A percentile compares a stretch with the other conserved stretches of the same genome.
Conservation (phyloP, 805 yeast species). For the Pichia cabralensis region DNA sequence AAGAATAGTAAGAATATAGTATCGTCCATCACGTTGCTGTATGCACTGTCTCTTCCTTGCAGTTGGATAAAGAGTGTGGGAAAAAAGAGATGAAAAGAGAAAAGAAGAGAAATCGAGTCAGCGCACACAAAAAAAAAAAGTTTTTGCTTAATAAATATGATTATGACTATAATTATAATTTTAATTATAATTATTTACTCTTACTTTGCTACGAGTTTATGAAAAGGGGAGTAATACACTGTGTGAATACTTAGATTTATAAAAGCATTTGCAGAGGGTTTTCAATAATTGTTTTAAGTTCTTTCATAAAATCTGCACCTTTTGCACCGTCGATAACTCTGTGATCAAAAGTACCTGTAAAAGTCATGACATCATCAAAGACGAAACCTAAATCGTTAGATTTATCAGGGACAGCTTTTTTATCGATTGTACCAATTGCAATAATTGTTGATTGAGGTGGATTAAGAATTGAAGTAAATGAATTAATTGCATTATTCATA, state of each 20-base stretch:
- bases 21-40: background rate
- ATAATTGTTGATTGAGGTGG: constrained; percentile 94
- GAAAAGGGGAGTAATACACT: no score
- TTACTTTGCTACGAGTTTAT: no score
- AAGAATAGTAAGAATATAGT: constrained; percentile 1
- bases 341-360: constrained; percentile 97
- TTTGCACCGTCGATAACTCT: constrained; percentile 94
- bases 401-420: constrained; percentile 87
- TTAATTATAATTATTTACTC: no score
- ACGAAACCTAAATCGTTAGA: constrained; percentile 85
- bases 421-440: constrained; percentile 89
- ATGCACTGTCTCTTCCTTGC: no score
- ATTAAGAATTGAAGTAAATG: constrained; percentile 94
- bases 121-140: no score
- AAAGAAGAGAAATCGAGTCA: background rate
- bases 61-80: no score
- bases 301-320: constrained; percentile 95
- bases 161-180: no score
- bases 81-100: background rate
- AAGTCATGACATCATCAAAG: constrained; percentile 81
- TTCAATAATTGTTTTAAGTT: constrained; percentile 82
- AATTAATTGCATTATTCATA: constrained; percentile 88
- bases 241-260: no score
- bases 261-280: constrained; percentile 91
- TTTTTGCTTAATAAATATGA: no score